These are phyloP conservation scores for Pyricularia sp. DNA, from an alignment of 2,329 filamentous ascomycete genomes.

Conservation along the genomic window DNA sequence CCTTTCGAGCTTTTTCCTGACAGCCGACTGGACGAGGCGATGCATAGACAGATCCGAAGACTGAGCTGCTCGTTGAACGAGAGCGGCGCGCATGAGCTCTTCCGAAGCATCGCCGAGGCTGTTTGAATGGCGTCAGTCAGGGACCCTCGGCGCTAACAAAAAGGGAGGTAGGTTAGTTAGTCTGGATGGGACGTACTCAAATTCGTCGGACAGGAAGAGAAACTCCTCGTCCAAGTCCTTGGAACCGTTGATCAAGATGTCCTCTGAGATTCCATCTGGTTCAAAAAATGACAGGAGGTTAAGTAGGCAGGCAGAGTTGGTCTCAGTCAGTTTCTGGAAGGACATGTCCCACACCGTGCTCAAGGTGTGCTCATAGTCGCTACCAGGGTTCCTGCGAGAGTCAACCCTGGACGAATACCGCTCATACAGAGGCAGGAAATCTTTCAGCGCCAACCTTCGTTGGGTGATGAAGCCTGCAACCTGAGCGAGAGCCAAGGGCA, in stretches of 20 bases:
- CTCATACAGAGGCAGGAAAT: slow-evolving; percentile 19
- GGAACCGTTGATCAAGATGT: slow-evolving; percentile 11
- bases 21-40: neutral
- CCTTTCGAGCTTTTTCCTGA: slow-evolving; percentile 2
- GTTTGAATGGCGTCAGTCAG: slow-evolving; percentile 11
- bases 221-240: slow-evolving; percentile 7
- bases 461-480: slow-evolving; percentile 20
- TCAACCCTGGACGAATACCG: slow-evolving; percentile 10
- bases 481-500: slow-evolving; percentile 17
- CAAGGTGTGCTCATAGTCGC: slow-evolving; percentile 18
- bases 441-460: slow-evolving; percentile 12
- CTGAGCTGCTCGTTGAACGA: slow-evolving; percentile 6
- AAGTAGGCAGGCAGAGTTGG: slow-evolving; percentile 12
- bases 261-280: slow-evolving; percentile 17
- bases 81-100: neutral
- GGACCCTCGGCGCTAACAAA: neutral
- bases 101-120: neutral
- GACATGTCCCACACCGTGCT: slow-evolving; percentile 20
- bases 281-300: slow-evolving; percentile 18
- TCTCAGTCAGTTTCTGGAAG: slow-evolving; percentile 14
- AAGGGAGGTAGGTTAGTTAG: neutral
- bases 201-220: slow-evolving; percentile 16
- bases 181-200: slow-evolving; percentile 15
- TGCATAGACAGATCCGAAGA: neutral
- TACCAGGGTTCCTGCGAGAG: neutral